Evolutionary conservation across 2,329 filamentous ascomycete species (phyloP), one percentile per base, ranked within the genome.

Genomic region (Colletotrichum echinochloae): DNA sequence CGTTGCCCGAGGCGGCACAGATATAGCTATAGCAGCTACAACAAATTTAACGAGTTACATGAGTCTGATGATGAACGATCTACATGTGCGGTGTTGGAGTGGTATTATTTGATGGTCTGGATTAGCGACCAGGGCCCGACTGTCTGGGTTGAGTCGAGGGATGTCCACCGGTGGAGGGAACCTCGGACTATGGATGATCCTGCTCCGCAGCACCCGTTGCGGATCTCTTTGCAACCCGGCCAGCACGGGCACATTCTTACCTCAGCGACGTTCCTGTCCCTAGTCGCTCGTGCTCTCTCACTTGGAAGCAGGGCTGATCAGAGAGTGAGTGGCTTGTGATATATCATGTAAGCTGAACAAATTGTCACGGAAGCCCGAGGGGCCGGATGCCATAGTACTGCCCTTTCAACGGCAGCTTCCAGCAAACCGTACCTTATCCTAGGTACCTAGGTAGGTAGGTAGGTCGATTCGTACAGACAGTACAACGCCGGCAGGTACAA

Each of bases 11-110:
- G 60, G 55, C 51, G 60, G 52, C 37, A 49, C 28, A 39, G 64
- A 62, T 20, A 54, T 41, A 57, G 68, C 68, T 60, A 33, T 5
- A 57, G 46, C 26, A 71, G 68, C 68, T 71, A 57, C 26, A 67
- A 18, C 57, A 67, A 68, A 71, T 55, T 30, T 67, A 63, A 71
- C 65, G 64, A 71, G 59, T 71, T 37, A 63, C 57, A 69, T 6
- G 65, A 63, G 54, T 1, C 3, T 23, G 16, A 23, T 11, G 18
- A 20, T 9, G 23, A 39, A 18, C 30, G 12, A 20, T 49, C n/a
- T n/a, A 16, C 51, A 6, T 16, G 26, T 52, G 55, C 28, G 46
- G 39, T 6, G n/a, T 44, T 7, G 39, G 18, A 44, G 41, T 20
- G 4, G 20, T 44, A 16, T 4, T 2, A 46, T 11, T 2, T 20